These are phyloP conservation scores for Phytopythium kandeliae DNA, from an alignment of 352 stramenopile genomes.

Conservation along the genomic window DNA sequence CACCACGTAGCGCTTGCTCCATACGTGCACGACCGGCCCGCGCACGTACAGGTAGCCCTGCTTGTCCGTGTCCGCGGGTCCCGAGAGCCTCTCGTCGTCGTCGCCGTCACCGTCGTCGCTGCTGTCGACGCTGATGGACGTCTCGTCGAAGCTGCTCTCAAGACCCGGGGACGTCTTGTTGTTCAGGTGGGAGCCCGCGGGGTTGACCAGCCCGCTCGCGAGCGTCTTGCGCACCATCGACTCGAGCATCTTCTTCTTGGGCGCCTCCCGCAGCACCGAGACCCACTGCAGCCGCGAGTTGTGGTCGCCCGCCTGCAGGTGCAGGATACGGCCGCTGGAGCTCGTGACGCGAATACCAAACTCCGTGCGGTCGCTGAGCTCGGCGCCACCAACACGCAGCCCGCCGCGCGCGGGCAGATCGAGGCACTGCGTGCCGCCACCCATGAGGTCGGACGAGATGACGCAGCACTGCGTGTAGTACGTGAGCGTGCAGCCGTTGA, in stretches of 20 bases:
- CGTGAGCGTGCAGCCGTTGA: constrained; percentile 56
- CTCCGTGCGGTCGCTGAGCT: constrained; percentile 37
- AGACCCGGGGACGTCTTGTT: constrained; percentile 2
- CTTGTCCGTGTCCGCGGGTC: constrained; percentile 16
- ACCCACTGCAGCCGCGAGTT: constrained; percentile 41
- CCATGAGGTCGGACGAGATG: constrained; percentile 46
- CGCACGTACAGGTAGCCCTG: constrained; percentile 45
- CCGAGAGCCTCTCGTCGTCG: constrained; percentile 12
- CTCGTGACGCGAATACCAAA: constrained; percentile 58
- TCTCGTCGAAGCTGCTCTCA: constrained; percentile 11
- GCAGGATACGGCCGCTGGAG: constrained; percentile 52
- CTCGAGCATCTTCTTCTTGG: constrained; percentile 22
- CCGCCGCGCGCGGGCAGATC: constrained; percentile 52
- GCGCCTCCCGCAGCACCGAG: constrained; percentile 43
- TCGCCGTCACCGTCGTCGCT: constrained; percentile 34
- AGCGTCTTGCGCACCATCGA: constrained; percentile 27
- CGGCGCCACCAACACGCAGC: constrained; percentile 37
- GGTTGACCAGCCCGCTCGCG: constrained; percentile 33
- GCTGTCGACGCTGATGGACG: constrained; percentile 36
- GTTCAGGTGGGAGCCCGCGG: constrained; percentile 1
- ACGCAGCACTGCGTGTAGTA: constrained; percentile 73
- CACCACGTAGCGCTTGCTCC: constrained; percentile 54
- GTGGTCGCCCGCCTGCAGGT: constrained; percentile 51
- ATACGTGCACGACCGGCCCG: constrained; percentile 26
- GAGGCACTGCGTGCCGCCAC: constrained; percentile 44